Evolutionary conservation across 768 basidiomycete genomes (phyloP), one percentile per base, ranked within the genome.

Genomic region (Pleurotus cornucopiae): DNA sequence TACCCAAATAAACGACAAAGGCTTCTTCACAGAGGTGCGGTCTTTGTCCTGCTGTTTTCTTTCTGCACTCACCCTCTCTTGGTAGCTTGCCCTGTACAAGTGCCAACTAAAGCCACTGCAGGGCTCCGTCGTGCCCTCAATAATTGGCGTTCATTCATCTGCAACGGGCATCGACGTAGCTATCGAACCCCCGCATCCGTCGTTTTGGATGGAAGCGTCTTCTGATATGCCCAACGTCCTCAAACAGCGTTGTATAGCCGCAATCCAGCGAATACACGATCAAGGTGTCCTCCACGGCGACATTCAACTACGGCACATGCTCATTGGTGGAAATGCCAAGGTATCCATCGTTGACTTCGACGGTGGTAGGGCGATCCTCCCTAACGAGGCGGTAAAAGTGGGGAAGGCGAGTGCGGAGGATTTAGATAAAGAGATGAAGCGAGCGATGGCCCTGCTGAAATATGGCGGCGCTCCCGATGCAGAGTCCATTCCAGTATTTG

Each of bases 121-220:
- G 63, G 84, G 83, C 16, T 65, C 66, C 13, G 70, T 80, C 2
- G 75, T 85, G 3, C 82, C 85, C 0, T 63, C 69, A 39, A 64
- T 87, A 55, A 82, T 86, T 48, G 77, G 77, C 40, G 72, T 80
- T 18, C 76, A 76, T 64, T 58, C 72, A 18, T 65, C 68, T 58
- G 62, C 73, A 23, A 70, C 69, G 49, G 62, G 68, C 7, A 68
- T 80, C 46, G 73, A 73, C 61, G 63, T 79, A 5, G 66, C 76
- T 11, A 79, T 83, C 74, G 81, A 80, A 60, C 68, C 78, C 13
- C 85, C 85, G 0, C 82, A 86, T 60, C 70, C 67, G 13, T 73
- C 74, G 5, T 82, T 85, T 65, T 86, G 85, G 84, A 75, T 83
- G 58, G 78, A 85, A 59, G 81, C 86, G 12, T 80, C 76, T 4